These are phyloP conservation scores for Ceriops zippeliana DNA, from an alignment of 345 rosid genomes.

Conservation along the genomic window DNA sequence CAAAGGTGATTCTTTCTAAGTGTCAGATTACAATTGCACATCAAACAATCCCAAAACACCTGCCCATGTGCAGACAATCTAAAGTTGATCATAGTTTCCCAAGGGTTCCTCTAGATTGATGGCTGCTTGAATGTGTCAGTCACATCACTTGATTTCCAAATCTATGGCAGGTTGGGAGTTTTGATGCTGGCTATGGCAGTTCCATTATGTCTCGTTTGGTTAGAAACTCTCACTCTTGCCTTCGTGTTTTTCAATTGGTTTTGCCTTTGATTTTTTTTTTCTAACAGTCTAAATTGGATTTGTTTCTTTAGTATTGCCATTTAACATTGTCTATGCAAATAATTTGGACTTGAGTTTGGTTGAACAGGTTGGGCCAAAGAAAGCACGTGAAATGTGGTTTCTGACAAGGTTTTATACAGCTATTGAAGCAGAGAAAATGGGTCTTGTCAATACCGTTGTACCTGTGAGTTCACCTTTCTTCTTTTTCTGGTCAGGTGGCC, in stretches of 20 bases:
- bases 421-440: constrained; percentile 90
- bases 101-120: no score
- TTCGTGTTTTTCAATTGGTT: neutral
- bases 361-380: constrained; percentile 80
- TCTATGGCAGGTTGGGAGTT: constrained; percentile 83
- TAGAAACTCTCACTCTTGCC: constrained; percentile 14
- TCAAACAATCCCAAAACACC: no score
- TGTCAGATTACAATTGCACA: neutral
- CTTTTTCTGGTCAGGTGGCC: neutral
- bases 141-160: neutral
- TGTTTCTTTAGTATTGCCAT: neutral
- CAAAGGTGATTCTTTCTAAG: constrained; percentile 52
- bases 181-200: constrained; percentile 98
- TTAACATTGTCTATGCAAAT: neutral
- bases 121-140: neutral
- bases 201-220: constrained; percentile 96
- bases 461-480: constrained; percentile 48
- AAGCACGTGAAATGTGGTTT: constrained; percentile 96
- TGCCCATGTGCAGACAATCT: no score
- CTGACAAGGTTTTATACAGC: constrained; percentile 83
- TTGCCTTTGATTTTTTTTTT: neutral
- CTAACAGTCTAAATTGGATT: neutral
- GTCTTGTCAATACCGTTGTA: constrained; percentile 82
- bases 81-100: no score
- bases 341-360: constrained; percentile 7